Conservation (phyloP, 805 yeast genomes). For the Kluyveromyces starmeri region DNA sequence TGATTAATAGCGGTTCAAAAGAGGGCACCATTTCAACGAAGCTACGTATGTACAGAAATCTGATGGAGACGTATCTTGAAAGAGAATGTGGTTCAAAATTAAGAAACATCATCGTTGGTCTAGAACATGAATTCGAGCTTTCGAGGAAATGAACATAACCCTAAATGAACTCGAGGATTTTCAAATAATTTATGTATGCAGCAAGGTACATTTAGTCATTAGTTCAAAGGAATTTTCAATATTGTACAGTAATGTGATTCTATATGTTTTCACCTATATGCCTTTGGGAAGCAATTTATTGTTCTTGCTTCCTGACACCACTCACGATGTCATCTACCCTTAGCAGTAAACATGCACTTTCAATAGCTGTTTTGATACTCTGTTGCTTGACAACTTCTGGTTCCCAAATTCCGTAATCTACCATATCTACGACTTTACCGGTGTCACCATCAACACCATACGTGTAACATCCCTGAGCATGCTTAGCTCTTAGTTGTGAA, state of each 20-base stretch:
- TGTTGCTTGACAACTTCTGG: conserved; percentile 98
- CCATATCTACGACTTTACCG: conserved; percentile 94
- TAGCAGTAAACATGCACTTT: conserved; percentile 86
- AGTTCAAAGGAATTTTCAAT: too few relatives aligned
- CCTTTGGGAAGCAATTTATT: conserved; percentile 4
- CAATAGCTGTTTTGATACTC: conserved; percentile 95
- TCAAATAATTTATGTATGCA: too few relatives aligned
- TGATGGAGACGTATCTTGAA: conserved; percentile 7
- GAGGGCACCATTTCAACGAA: conserved; percentile 29
- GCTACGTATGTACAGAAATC: conserved; percentile 29
- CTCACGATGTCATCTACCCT: conserved; percentile 97
- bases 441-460: conserved; percentile 92
- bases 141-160: conserved; percentile 8
- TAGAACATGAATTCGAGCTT: conserved; percentile 28
- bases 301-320: conserved; percentile 65
- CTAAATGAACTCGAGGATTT: not conserved
- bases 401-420: conserved; percentile 95
- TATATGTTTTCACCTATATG: not conserved
- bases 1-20: conserved; percentile 48
- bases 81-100: conserved; percentile 19
- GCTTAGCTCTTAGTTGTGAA: conserved; percentile 91
- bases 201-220: too few relatives aligned
- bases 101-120: conserved; percentile 27
- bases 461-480: conserved; percentile 79
- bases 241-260: conserved; percentile 1